Conservation (phyloP, 1,284 basidiomycete species). For the Ganoderma lucidum region DNA sequence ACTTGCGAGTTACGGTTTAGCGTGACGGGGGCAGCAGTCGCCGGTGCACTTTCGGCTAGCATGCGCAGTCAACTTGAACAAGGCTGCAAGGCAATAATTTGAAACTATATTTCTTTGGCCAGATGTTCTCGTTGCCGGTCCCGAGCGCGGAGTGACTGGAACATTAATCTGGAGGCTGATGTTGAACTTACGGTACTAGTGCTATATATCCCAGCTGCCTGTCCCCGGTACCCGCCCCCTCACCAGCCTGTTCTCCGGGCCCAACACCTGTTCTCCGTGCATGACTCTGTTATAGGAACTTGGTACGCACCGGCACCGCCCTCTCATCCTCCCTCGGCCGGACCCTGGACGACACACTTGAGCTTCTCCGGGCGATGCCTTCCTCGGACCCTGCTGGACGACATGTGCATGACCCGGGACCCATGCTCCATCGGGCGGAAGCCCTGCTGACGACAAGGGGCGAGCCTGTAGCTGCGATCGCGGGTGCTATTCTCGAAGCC, state of each 20-base stretch:
- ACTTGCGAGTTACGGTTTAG: not conserved
- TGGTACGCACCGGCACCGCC: not conserved
- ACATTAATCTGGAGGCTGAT: not conserved
- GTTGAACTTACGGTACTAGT: not conserved
- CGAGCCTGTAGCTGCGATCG: slow-evolving; percentile 37
- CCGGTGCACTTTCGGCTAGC: not conserved
- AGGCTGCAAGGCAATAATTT: not conserved
- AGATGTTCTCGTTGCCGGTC: not conserved
- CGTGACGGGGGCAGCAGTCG: not conserved
- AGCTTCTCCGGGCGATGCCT: slow-evolving; percentile 15
- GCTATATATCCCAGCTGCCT: not conserved
- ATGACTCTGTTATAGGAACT: slow-evolving; percentile 12
- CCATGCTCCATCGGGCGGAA: slow-evolving; percentile 32
- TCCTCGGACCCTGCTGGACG: not conserved
- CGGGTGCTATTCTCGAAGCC: slow-evolving; percentile 29
- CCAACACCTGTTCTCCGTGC: not conserved
- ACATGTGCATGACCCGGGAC: not conserved
- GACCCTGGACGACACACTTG: slow-evolving; percentile 4
- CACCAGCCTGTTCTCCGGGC: not conserved
- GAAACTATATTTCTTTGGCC: not conserved
- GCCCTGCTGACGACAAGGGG: slow-evolving; percentile 39
- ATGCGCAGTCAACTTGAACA: not conserved
- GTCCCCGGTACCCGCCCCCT: not conserved
- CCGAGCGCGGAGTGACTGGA: slow-evolving; percentile 8
- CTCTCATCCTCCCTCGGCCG: not conserved